phyloP scores from a whole-genome alignment of 2,329 filamentous ascomycete genomes.

The Colletotrichum sp. region DNA sequence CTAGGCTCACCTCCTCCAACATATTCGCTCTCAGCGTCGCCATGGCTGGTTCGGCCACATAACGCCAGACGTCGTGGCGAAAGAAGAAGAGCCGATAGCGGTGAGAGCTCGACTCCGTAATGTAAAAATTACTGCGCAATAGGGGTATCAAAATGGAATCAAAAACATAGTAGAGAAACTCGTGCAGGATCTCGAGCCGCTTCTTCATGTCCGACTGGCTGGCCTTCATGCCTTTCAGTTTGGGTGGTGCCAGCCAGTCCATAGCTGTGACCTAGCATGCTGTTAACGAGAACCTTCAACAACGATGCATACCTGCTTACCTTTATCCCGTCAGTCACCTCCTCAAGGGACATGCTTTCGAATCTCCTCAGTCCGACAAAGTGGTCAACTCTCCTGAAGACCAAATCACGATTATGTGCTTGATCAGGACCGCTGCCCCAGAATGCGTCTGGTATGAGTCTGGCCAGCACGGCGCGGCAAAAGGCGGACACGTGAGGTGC shows the following conservation, averaged over 20 bases:
- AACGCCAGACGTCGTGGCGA: slow-evolving; percentile 89
- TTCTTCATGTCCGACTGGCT: slow-evolving; percentile 77
- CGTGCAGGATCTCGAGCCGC: slow-evolving; percentile 77
- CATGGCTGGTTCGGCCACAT: slow-evolving; percentile 76
- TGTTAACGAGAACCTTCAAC: not conserved
- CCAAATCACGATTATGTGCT: slow-evolving; percentile 61
- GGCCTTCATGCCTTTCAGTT: slow-evolving; percentile 55
- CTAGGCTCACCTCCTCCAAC: slow-evolving; percentile 76
- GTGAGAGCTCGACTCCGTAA: slow-evolving; percentile 86
- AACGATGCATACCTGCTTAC: slow-evolving; percentile 44
- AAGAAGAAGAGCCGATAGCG: slow-evolving; percentile 90
- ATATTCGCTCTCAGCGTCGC: slow-evolving; percentile 69
- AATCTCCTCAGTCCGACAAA: slow-evolving; percentile 82
- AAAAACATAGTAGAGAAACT: slow-evolving; percentile 91
- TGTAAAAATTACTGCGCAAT: slow-evolving; percentile 87
- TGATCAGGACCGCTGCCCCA: slow-evolving; percentile 68
- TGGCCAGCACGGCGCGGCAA: slow-evolving; percentile 76
- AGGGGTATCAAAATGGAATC: slow-evolving; percentile 91
- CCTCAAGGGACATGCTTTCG: slow-evolving; percentile 81
- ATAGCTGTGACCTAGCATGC: slow-evolving; percentile 65
- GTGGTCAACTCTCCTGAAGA: slow-evolving; percentile 74
- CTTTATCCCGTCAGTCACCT: slow-evolving; percentile 77
- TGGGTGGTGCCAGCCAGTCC: slow-evolving; percentile 72
- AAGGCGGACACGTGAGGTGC: slow-evolving; percentile 79
- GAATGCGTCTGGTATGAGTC: slow-evolving; percentile 75